These are phyloP conservation scores for Myriosclerotinia scirpicola DNA, from an alignment of 2,329 filamentous ascomycete genomes.

Conservation along the genomic window DNA sequence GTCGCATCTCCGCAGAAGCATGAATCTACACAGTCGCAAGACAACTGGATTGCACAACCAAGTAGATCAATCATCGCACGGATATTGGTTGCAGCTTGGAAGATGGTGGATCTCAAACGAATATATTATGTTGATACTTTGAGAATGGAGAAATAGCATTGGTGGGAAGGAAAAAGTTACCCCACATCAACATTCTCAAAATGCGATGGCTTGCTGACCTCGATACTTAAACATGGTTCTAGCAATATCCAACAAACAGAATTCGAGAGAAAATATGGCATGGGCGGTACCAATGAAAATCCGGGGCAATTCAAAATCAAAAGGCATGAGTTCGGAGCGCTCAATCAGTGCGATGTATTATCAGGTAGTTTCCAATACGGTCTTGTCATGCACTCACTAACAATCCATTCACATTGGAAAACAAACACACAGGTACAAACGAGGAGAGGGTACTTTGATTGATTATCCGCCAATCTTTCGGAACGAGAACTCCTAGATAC, in stretches of 20 bases:
- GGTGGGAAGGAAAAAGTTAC: background rate
- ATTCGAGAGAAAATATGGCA: background rate
- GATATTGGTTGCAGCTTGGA: background rate
- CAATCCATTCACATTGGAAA: too few species aligned
- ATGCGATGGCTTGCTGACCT: background rate
- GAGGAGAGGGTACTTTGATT: background rate
- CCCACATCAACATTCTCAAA: background rate
- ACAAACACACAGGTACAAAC: too few species aligned
- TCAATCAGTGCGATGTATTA: background rate
- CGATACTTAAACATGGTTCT: background rate
- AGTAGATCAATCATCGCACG: background rate
- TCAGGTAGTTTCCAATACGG: background rate
- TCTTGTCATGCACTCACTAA: background rate
- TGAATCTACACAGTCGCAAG: background rate
- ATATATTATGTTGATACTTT: background rate
- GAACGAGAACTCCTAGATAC: background rate
- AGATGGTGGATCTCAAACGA: background rate
- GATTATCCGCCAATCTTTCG: background rate
- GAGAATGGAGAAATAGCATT: background rate
- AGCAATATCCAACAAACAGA: background rate
- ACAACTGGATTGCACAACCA: background rate
- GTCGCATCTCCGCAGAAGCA: background rate
- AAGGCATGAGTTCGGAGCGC: background rate
- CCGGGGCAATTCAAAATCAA: background rate
- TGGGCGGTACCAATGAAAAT: too few species aligned